phyloP scores from a whole-genome alignment of 352 stramenopile genomes.

The Phytophthora vignae region DNA sequence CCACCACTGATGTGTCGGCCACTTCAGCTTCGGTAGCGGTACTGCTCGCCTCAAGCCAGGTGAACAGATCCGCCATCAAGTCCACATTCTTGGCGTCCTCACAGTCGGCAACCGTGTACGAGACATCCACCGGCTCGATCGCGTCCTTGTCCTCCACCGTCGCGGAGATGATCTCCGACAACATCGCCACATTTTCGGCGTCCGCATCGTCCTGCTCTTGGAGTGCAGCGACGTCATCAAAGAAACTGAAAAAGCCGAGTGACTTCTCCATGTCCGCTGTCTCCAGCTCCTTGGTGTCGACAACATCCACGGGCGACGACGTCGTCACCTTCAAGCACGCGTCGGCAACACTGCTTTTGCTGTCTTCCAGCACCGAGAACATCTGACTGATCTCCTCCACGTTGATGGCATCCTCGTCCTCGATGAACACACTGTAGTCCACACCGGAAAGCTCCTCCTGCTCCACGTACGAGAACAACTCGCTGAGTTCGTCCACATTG shows the following conservation, averaged over 20 bases:
- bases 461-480: slow-evolving; percentile 65
- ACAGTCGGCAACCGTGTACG: slow-evolving; percentile 16
- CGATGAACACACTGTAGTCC: slow-evolving; percentile 59
- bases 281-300: slow-evolving; percentile 30
- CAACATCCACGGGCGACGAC: slow-evolving; percentile 24
- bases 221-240: slow-evolving; percentile 7
- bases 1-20: slow-evolving; percentile 17
- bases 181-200: slow-evolving; percentile 38
- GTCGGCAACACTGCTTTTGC: slow-evolving; percentile 18
- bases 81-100: slow-evolving; percentile 55
- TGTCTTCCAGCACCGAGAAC: slow-evolving; percentile 50
- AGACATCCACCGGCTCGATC: neutral
- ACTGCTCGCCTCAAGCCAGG: slow-evolving; percentile 35
- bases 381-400: slow-evolving; percentile 68
- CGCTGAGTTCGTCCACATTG: slow-evolving; percentile 62
- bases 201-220: slow-evolving; percentile 20
- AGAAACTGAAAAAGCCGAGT: slow-evolving; percentile 4
- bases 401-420: slow-evolving; percentile 61
- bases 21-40: slow-evolving; percentile 11
- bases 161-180: slow-evolving; percentile 38
- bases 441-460: slow-evolving; percentile 43
- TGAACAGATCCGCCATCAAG: slow-evolving; percentile 49
- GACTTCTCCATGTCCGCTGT: slow-evolving; percentile 3
- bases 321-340: slow-evolving; percentile 10
- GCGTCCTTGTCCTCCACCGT: slow-evolving; percentile 36